These are phyloP conservation scores for Cercospora sp. DNA, from an alignment of 2,329 filamentous ascomycete genomes.

Conservation along the genomic window DNA sequence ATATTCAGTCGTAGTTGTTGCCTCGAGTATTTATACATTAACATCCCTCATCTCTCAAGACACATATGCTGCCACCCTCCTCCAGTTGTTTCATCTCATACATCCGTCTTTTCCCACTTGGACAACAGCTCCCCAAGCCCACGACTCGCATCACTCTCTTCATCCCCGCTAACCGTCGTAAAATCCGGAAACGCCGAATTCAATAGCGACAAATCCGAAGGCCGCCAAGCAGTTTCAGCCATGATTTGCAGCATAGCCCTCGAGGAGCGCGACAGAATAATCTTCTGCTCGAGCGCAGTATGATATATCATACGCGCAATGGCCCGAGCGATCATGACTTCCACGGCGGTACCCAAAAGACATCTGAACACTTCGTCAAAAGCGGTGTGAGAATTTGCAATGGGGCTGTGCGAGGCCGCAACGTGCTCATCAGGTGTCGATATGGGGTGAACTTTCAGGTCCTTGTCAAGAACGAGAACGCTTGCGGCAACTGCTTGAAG, in stretches of 20 bases:
- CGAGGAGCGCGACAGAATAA: conserved; percentile 4
- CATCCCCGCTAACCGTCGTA: conserved; percentile 10
- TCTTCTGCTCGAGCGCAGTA: conserved; percentile 17
- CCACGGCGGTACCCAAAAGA: conserved; percentile 18
- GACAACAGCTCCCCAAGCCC: conserved; percentile 18
- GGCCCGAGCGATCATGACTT: conserved; percentile 19
- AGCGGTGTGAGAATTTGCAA: conserved; percentile 15
- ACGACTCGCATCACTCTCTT: background rate
- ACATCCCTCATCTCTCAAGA: background rate
- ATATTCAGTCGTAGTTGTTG: background rate
- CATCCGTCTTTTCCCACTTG: conserved; percentile 15
- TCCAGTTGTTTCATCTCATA: background rate
- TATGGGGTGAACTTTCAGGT: background rate
- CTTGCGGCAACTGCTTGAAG: conserved; percentile 18
- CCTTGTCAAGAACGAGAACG: conserved; percentile 16
- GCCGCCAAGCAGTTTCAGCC: conserved; percentile 22
- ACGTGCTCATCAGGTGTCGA: too few species aligned
- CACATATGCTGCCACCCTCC: background rate
- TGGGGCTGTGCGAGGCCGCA: background rate
- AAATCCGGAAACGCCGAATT: conserved; percentile 20
- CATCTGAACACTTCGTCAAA: conserved; percentile 26
- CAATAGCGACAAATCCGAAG: conserved; percentile 16
- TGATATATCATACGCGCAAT: conserved; percentile 24
- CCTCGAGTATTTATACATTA: background rate
- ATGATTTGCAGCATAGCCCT: conserved; percentile 20